Evolutionary conservation across 345 rosid species (phyloP).

Genomic region (Eucalyptus victrix): DNA sequence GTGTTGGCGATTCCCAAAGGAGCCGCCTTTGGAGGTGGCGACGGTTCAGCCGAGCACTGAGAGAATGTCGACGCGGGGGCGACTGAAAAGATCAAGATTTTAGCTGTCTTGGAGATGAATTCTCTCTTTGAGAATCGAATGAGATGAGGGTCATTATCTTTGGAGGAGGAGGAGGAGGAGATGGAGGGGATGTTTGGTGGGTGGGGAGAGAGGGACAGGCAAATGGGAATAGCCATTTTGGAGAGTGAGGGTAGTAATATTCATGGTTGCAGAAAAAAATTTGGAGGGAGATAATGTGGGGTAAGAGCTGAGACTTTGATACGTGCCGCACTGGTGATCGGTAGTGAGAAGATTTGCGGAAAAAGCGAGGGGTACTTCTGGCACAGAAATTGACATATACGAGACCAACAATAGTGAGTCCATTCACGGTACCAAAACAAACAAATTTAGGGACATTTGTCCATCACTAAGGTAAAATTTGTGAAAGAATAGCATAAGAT

Average conservation of each 20-base stretch:
- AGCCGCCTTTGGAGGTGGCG: conserved; percentile 26
- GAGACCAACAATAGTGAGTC: not conserved
- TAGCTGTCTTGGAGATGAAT: conserved; percentile 27
- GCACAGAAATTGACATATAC: not conserved
- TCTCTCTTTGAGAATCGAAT: conserved; percentile 32
- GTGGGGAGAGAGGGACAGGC: conserved; percentile 21
- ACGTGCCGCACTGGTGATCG: not conserved
- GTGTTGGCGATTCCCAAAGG: conserved; percentile 58
- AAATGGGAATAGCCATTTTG: conserved; percentile 51
- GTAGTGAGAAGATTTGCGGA: not conserved
- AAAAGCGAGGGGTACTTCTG: not conserved
- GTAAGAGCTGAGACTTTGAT: not conserved
- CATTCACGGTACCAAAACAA: not conserved
- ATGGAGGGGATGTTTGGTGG: conserved; percentile 12
- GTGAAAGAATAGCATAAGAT: not conserved
- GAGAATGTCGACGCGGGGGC: conserved; percentile 17
- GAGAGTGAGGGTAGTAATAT: not conserved
- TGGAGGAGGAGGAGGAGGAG: conserved; percentile 1
- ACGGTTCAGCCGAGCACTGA: conserved; percentile 39
- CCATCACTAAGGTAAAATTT: not conserved
- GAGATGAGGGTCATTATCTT: conserved; percentile 1
- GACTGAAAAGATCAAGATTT: conserved; percentile 27
- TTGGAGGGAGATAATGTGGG: conserved; percentile 31
- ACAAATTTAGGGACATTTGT: not conserved
- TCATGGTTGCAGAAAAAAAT: conserved; percentile 11